Base-by-base conservation (phyloP, 805 yeast genomes). In the Metschnikowia gruessii region DNA sequence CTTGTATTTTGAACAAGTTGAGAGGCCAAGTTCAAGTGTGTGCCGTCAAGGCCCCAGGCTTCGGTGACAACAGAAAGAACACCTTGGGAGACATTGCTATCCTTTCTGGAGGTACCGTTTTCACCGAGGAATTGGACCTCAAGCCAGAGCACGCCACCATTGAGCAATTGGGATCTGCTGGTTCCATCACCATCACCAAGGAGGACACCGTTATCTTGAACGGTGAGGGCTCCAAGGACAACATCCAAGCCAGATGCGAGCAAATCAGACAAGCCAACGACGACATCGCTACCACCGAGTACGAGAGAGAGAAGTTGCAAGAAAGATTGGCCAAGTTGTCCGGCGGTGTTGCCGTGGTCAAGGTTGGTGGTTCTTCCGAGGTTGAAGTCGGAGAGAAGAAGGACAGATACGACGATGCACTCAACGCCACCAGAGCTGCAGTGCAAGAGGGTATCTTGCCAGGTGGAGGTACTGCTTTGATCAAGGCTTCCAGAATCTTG, bases 301-400 rank as follows among this genome's bases (percentile, higher is more conserved):
- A 95, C 76, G 99, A 94, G 79, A 83, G 79, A 74, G 98, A 94
- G 77, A 94, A 94, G 76, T 79, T 92, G 63, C 97, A 89, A 75
- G 97, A 92, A 77, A 85, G 99, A 75, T 78, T 94, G 56, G 97
- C 99, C 61, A 94, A 92, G 76, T 79, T 94, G 56, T 85, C 95
- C 40, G 97, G 97, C 50, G 98, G 98, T 81, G 98, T 94, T 65
- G 99, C 99, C 46, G 97, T 94, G 55, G 79, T 94, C 63, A 87
- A 87, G 77, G 98, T 92, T 52, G 99, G 99, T 68, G 99, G 99
- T 59, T 69, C 96, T 38, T 86, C 96, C 18, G 98, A 94, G 75
- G 87, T 94, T 57, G 98, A 94, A 75, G 99, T 94, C 57, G 95
- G 97, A 64, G 99, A 94, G 79, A 94, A 94, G 94, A 94, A 94